Conservation (phyloP, 768 basidiomycete species). For the Russula compacta region DNA sequence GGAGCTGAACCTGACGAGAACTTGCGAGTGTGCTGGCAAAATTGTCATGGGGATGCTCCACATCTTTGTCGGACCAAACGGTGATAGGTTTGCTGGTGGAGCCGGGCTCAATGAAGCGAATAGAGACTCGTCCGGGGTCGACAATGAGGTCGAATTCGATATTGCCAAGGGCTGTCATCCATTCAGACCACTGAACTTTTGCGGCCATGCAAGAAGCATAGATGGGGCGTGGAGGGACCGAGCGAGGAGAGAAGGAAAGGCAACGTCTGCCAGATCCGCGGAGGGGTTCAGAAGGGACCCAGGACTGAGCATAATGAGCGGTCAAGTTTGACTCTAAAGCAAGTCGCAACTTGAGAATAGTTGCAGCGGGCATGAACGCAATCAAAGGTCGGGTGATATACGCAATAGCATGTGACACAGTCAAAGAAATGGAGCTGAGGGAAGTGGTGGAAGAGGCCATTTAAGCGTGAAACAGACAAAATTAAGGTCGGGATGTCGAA, state of each 20-base stretch:
- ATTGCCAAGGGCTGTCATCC: conserved; percentile 62
- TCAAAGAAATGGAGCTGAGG: conserved; percentile 43
- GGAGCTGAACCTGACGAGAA: conserved; percentile 21
- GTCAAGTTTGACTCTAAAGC: conserved; percentile 67
- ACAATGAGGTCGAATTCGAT: conserved; percentile 71
- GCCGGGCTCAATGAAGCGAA: conserved; percentile 43
- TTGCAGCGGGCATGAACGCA: conserved; percentile 45
- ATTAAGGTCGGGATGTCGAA: conserved; percentile 21
- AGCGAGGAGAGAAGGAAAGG: conserved; percentile 60
- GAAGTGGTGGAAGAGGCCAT: conserved; percentile 26
- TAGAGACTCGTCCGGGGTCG: conserved; percentile 69
- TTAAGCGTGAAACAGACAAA: conserved; percentile 15
- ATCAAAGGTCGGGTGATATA: conserved; percentile 64
- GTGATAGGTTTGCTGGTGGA: conserved; percentile 41
- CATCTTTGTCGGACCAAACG: conserved; percentile 54
- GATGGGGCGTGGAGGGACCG: conserved; percentile 61
- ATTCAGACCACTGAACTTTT: conserved; percentile 72
- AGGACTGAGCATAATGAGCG: conserved; percentile 56
- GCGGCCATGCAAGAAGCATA: conserved; percentile 62
- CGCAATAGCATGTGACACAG: conserved; percentile 65
- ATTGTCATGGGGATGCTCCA: conserved; percentile 25
- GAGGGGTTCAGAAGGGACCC: conserved; percentile 55
- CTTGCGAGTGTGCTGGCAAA: conserved; percentile 1
- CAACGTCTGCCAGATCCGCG: conserved; percentile 65
- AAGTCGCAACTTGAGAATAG: conserved; percentile 60